These are phyloP conservation scores for Tuber calosporum DNA, from an alignment of 495 filamentous ascomycete species.

Conservation along the genomic window DNA sequence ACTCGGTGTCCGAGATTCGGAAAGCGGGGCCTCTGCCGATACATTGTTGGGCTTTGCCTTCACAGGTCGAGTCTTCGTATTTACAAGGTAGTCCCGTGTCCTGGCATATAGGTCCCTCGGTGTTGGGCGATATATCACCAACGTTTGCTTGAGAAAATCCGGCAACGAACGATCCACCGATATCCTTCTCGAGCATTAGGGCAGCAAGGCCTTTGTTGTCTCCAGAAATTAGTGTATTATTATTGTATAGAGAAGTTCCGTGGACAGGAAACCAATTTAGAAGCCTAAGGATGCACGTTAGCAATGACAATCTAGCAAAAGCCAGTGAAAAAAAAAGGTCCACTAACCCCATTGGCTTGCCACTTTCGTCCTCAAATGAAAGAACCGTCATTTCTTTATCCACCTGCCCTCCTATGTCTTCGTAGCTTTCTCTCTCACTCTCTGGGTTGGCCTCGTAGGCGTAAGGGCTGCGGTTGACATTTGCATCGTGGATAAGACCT, in stretches of 20 bases:
- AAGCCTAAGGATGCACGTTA: constrained; percentile 42
- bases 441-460: constrained; percentile 86
- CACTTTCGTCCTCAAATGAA: constrained; percentile 67
- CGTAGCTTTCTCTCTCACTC: constrained; percentile 66
- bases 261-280: constrained; percentile 93
- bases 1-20: constrained; percentile 62
- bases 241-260: constrained; percentile 83
- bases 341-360: constrained; percentile 45
- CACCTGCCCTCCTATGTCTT: constrained; percentile 59
- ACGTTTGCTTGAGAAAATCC: constrained; percentile 94
- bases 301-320: not conserved
- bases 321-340: not conserved
- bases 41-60: constrained; percentile 65
- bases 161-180: constrained; percentile 65
- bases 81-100: constrained; percentile 64
- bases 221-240: constrained; percentile 85
- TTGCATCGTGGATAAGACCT: constrained; percentile 70
- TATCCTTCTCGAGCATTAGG: constrained; percentile 70
- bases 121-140: constrained; percentile 85
- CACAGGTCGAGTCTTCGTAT: constrained; percentile 73
- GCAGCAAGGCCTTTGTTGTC: constrained; percentile 97
- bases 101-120: constrained; percentile 76
- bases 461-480: constrained; percentile 83
- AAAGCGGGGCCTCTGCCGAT: constrained; percentile 83
- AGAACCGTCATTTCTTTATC: constrained; percentile 83